These are phyloP conservation scores for Mycena galopus DNA, from an alignment of 768 basidiomycete genomes.

Conservation along the genomic window DNA sequence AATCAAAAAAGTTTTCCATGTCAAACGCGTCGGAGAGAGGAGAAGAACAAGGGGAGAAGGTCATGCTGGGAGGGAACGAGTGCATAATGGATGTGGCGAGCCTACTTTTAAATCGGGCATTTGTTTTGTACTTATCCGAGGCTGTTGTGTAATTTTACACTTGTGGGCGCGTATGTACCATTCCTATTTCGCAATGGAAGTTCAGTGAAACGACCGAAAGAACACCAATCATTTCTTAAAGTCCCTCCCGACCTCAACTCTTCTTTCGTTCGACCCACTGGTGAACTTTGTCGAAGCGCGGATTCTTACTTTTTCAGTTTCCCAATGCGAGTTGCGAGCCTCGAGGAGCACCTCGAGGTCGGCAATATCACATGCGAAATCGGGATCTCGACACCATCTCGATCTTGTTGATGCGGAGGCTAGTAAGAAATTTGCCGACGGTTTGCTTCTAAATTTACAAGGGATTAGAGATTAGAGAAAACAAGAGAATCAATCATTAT, in stretches of 20 bases:
- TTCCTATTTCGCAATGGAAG: neutral
- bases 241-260: neutral
- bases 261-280: neutral
- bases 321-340: slow-evolving; percentile 30
- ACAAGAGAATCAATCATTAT: slow-evolving; percentile 19
- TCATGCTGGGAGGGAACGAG: slow-evolving; percentile 12
- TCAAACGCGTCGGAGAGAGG: neutral
- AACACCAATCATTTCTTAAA: neutral
- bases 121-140: slow-evolving; percentile 26
- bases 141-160: slow-evolving; percentile 15
- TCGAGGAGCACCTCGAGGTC: slow-evolving; percentile 31
- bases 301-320: neutral
- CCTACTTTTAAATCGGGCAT: slow-evolving; percentile 10
- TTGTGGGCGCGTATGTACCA: slow-evolving; percentile 29
- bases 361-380: slow-evolving; percentile 19
- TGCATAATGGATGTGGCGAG: neutral
- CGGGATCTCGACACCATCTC: slow-evolving; percentile 2
- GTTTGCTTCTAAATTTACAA: slow-evolving; percentile 22
- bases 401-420: slow-evolving; percentile 15
- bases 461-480: slow-evolving; percentile 23
- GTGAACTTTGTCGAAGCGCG: slow-evolving; percentile 15
- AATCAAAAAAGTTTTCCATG: slow-evolving; percentile 21
- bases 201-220: too few relatives aligned
- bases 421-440: slow-evolving; percentile 4
- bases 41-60: neutral